Evolutionary conservation across 139 green algal species (phyloP).

Genomic region (Picochlorum sp.): DNA sequence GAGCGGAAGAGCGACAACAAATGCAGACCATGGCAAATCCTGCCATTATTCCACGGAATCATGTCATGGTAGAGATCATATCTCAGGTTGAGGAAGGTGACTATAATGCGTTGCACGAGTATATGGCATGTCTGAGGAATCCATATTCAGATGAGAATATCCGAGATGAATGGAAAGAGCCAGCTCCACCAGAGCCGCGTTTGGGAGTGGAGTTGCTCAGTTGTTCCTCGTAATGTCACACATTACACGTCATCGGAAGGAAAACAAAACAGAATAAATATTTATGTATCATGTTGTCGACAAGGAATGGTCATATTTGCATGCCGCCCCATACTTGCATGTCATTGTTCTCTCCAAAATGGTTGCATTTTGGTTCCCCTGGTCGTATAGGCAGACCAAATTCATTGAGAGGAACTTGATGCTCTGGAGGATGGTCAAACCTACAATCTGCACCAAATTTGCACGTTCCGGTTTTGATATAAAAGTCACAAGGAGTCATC

Average conservation of each 20-base stretch:
- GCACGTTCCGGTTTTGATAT: constrained; percentile 78
- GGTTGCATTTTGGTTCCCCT: constrained; percentile 61
- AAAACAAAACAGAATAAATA: too few relatives aligned
- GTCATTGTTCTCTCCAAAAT: constrained; percentile 68
- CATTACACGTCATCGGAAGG: too few relatives aligned
- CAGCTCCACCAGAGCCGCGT: constrained; percentile 42
- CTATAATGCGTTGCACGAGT: constrained; percentile 29
- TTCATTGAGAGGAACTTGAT: constrained; percentile 50
- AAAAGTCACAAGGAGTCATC: constrained; percentile 77
- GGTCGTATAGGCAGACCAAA: constrained; percentile 58
- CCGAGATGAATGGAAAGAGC: constrained; percentile 42
- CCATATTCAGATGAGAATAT: constrained; percentile 53
- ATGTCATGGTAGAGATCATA: constrained; percentile 73
- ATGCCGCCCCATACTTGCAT: constrained; percentile 86
- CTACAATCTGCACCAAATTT: constrained; percentile 72
- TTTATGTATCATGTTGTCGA: background rate
- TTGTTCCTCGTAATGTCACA: too few relatives aligned
- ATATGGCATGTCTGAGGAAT: constrained; percentile 30
- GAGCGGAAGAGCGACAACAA: background rate
- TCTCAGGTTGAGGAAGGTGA: constrained; percentile 52
- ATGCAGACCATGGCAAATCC: constrained; percentile 56
- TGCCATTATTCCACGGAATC: constrained; percentile 72
- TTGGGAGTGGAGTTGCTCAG: constrained; percentile 64
- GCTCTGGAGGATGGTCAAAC: constrained; percentile 79
- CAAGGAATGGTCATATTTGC: constrained; percentile 87